These are phyloP conservation scores for Escallonia herrerae DNA, from an alignment of 129 eudicot genomes.

Conservation along the genomic window DNA sequence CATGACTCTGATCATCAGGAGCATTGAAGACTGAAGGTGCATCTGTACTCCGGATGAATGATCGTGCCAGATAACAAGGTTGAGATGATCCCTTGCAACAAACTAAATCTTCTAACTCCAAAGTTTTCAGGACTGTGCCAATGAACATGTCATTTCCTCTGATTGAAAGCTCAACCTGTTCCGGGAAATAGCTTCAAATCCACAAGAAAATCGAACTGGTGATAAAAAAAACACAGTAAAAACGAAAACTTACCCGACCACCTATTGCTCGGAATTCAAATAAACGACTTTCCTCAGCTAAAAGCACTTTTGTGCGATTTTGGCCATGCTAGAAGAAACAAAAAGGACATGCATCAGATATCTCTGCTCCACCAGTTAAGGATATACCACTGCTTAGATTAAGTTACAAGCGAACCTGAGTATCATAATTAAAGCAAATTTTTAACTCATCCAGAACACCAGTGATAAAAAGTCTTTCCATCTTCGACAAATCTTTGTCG, in stretches of 20 bases:
- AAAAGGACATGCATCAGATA: background rate
- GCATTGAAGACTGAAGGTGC: conserved; percentile 38
- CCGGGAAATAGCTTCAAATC: conserved; percentile 12
- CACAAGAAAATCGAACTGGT: conserved; percentile 1
- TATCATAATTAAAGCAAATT: conserved; percentile 60
- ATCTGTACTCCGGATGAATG: conserved; percentile 62
- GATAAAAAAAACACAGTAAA: background rate
- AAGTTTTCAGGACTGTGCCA: conserved; percentile 82
- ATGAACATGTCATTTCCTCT: conserved; percentile 78
- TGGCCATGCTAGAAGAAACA: conserved; percentile 34
- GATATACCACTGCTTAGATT: conserved; percentile 1
- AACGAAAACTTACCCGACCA: conserved; percentile 52
- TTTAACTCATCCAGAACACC: conserved; percentile 87
- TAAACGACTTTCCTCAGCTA: conserved; percentile 75
- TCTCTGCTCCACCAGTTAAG: background rate
- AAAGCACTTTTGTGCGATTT: conserved; percentile 61
- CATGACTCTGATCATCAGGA: conserved; percentile 23
- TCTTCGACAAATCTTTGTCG: conserved; percentile 41
- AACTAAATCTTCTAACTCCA: conserved; percentile 89
- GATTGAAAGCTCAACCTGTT: conserved; percentile 86
- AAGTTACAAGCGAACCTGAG: conserved; percentile 39
- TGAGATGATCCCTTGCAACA: conserved; percentile 40
- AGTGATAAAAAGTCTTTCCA: conserved; percentile 65
- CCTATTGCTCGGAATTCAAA: conserved; percentile 97
- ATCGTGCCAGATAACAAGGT: conserved; percentile 67